Evolutionary conservation across 1,139 yeast species (phyloP), one percentile per base, ranked within the genome.

Genomic region (Meyerozyma guilliermondii): DNA sequence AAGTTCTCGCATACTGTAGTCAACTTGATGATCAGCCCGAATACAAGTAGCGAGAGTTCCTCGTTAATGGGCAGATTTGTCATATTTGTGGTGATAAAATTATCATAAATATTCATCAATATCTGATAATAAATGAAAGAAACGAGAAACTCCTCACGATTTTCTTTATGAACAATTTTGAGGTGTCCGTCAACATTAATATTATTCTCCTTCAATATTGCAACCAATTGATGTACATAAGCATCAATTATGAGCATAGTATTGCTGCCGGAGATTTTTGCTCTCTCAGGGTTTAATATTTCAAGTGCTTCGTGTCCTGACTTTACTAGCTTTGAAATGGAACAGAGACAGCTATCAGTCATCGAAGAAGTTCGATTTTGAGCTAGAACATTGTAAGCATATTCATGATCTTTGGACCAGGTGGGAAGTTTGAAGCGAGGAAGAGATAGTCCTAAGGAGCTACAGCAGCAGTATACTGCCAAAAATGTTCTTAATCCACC

Each of bases 381-480:
- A 49, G 65, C 46, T 17, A 72, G 50, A 17, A 63, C 55, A 9
- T 46, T 43, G 7, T 67, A 52, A 30, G 77, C 74, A 35, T 58
- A 49, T 39, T 67, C 71, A 53, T 74, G 76, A 16, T 60, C 64
- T n/a, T 62, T 59, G 6, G 72, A 61, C 80, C 81, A 76, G 17
- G 59, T 50, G 3, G 75, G 77, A 30, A 73, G 61, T 49, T 68
- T 73, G 51, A 76, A 76, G 42, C 78, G 60, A 5, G 79, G 75
- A 40, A 76, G 59, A 2, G 79, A 70, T 35, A 76, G 56, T 8
- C 76, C 79, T 20, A 76, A 56, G 3, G 77, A 68, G 3, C 78
- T 78, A 54, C 79, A 73, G 45, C 75, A 69, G 34, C 74, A 62
- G 53, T 74, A 76, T 9, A 74, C 75, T 43, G 74, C 69, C 48